phyloP scores from a whole-genome alignment of 306 rosid species.

The Vachellia pachyceras region DNA sequence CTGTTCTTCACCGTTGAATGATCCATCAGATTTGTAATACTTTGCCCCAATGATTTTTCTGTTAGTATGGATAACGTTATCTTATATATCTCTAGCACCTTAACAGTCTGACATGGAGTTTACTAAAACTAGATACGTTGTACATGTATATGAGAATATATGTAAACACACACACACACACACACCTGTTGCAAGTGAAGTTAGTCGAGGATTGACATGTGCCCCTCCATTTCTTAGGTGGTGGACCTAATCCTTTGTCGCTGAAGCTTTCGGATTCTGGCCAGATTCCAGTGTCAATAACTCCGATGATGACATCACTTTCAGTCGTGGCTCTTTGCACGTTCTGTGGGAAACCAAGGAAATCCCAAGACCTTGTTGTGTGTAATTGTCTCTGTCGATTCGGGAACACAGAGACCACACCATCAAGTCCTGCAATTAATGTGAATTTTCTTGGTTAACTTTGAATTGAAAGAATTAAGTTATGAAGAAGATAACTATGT shows the following conservation, averaged over 20 bases:
- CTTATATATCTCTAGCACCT: neutral
- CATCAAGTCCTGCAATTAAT: constrained; percentile 42
- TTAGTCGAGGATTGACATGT: constrained; percentile 35
- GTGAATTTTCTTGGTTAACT: neutral
- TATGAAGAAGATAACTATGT: neutral
- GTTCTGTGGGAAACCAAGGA: constrained; percentile 50
- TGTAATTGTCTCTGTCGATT: constrained; percentile 37
- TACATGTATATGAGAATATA: neutral
- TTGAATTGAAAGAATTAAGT: neutral
- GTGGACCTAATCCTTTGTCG: constrained; percentile 51
- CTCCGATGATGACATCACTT: constrained; percentile 52
- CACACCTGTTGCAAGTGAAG: constrained; percentile 57
- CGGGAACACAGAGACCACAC: constrained; percentile 63
- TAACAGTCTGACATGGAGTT: neutral
- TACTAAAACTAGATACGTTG: neutral
- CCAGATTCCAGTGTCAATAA: constrained; percentile 60
- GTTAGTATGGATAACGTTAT: neutral
- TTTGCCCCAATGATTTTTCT: constrained; percentile 58
- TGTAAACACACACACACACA: too few relatives aligned
- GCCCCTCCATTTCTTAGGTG: constrained; percentile 72
- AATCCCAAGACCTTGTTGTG: constrained; percentile 71
- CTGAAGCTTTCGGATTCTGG: constrained; percentile 56
- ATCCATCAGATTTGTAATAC: constrained; percentile 28
- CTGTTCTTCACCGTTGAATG: neutral
- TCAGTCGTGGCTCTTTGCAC: constrained; percentile 37